Base-by-base conservation (phyloP, 495 filamentous ascomycete species). In the Durotheca rogersii region DNA sequence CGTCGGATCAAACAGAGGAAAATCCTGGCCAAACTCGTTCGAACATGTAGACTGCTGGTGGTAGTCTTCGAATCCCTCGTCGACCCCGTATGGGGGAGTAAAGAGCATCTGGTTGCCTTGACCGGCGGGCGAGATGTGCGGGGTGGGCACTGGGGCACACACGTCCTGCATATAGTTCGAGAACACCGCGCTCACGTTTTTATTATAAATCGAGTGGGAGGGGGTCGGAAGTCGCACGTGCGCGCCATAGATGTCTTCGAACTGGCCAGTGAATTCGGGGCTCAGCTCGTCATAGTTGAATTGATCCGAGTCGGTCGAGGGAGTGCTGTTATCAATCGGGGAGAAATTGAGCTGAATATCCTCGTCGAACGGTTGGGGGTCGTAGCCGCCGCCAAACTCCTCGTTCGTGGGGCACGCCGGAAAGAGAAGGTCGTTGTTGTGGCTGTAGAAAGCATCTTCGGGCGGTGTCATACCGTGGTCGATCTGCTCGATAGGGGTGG, bases 81-180 rank as follows among this genome's bases (percentile, higher is more conserved):
- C 69, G 32, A 72, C 62, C 47, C 74, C 65, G 0, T 79, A 82
- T 4, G 71, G 72, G 2, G 83, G 83, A 0, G 83, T 83, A 62
- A 76, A 84, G 34, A 88, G 74, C 75, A 85, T 81, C 7, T 78
- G 60, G 38, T 83, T 81, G 14, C 76, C 81, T 53, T 86, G 84
- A 1, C 78, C 83, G 34, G 72, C 68, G 25, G 81, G 80, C 9
- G 83, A 86, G 45, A 88, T 74, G 34, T 82, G 80, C 6, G 75
- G 68, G 2, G 69, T 46, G 47, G 50, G 64, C 10, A 59, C 67
- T 59, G 73, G 57, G 60, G 58, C 69, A 58, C 61, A 65, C 65
- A 41, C 60, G 59, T 49, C 56, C 32, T 43, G 49, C 1, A 59
- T 56, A 37, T 64, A 71, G 10, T 63, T 58, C 18, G 43, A 57